Evolutionary conservation across 2,329 filamentous ascomycete species (phyloP), one percentile per base, ranked within the genome.

Genomic region (Pestalotiopsis sp.): DNA sequence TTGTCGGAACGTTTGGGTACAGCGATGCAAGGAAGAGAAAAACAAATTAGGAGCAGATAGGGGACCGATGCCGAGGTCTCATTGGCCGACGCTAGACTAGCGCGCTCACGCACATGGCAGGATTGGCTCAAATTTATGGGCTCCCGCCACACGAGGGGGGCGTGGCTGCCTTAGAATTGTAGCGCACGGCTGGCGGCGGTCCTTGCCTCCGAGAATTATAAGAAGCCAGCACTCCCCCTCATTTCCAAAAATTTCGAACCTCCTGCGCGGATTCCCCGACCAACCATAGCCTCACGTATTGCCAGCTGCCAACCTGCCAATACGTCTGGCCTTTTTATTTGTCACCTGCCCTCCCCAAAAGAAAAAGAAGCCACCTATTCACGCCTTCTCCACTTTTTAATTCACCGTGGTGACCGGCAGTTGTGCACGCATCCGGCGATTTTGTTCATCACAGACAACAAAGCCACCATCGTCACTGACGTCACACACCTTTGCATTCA

Each of bases 261-360:
- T 83, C 80, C 82, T 81, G 85, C 82, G 84, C 81, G 84, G 85
- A 87, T 86, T 81, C 83, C 81, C 83, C 84, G 84, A 87, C 84
- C 83, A 80, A 83, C 82, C 83, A 84, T 84, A 84, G 70, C 78
- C 73, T 73, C 70, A 74, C 73, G 72, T 73, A 72, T 65, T 66
- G 72, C 69, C 74, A 75, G 74, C 74, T 74, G 73, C 67, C 69
- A 68, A 72, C 66, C 73, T 73, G 69, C 69, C 73, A 72, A 71
- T 72, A 71, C 70, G 73, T 75, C 72, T 77, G 75, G 73, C 68
- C 65, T 38, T 60, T 64, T 70, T 70, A 25, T 52, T 25, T 27
- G 27, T 27, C 41, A 38, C 58, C 36, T 69, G 38, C 41, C 65
- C 66, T 59, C 57, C 38, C 41, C 27, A 36, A 36, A 36, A 7